Evolutionary conservation across 1,139 yeast species (phyloP), one percentile per base, ranked within the genome.

Genomic region (Diutina scorzettiae): DNA sequence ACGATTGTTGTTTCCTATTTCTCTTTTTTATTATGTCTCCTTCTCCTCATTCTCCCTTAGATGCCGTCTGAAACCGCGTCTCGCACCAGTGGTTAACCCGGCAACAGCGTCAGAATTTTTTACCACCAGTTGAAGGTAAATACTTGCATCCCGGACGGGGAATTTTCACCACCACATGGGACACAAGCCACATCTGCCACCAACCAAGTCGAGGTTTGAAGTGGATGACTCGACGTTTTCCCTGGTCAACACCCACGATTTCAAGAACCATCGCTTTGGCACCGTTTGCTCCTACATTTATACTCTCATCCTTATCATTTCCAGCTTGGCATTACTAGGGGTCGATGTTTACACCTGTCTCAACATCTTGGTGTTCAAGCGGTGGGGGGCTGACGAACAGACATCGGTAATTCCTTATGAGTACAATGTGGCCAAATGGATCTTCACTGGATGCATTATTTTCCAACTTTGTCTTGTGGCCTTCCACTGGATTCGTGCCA

Each of bases 381-480:
- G 75, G 43, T 86, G 96, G 95, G 74, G 82, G 3, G 65, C 75
- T 12, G 59, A 64, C 55, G 62, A 72, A 68, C 46, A 78, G 62
- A 54, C 73, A 73, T 55, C 83, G 70, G 29, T 34, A 7, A 34
- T 34, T 34, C 39, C 39, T 6, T 47, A 76, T 72, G 63, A 69
- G 53, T 55, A 80, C 72, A 45, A 76, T 8, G 54, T 64, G 11
- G 74, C 93, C 43, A 78, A 83, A 55, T 82, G 95, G 87, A 65
- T 86, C 14, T 86, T 85, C 56, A 80, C 89, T 8, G 86, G 81
- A 1, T 86, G 96, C 56, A 86, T 86, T 47, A 70, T 86, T n/a
- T 73, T 84, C 46, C 80, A 91, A 20, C 66, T 83, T 43, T 61
- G 73, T 6, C 63, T 83, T 24, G 54, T 81, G 41, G 48, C 76